phyloP scores from a whole-genome alignment of 2,329 filamentous ascomycete species.

The Colletotrichum musae region DNA sequence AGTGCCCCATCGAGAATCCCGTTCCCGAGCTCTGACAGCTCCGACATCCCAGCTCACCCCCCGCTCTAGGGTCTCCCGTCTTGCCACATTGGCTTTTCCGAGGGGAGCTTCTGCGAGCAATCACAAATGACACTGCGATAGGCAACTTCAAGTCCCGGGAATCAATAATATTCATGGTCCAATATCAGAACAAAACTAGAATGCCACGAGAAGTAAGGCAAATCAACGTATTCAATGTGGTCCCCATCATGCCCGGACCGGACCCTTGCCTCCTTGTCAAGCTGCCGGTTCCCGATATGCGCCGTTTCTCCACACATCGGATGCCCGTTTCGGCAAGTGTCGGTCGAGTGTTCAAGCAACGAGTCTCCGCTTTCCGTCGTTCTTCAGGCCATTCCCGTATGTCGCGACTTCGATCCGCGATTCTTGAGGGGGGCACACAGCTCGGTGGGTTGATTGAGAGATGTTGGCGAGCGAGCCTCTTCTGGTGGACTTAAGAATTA shows the following conservation, averaged over 20 bases:
- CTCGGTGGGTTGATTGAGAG: slow-evolving; percentile 15
- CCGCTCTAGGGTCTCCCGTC: too few species aligned
- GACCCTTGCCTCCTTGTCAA: not conserved
- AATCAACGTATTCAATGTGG: slow-evolving; percentile 8
- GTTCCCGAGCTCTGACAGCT: too few species aligned
- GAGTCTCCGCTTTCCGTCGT: slow-evolving; percentile 10
- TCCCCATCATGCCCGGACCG: slow-evolving; percentile 13
- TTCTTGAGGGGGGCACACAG: slow-evolving; percentile 36
- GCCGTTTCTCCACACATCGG: slow-evolving; percentile 7
- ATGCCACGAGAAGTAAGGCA: slow-evolving; percentile 18
- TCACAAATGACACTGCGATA: too few species aligned
- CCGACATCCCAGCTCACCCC: too few species aligned
- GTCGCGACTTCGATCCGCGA: slow-evolving; percentile 22
- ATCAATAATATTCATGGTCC: slow-evolving; percentile 26
- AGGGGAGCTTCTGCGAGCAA: too few species aligned
- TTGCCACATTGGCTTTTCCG: too few species aligned
- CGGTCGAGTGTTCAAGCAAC: slow-evolving; percentile 14
- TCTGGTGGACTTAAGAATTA: slow-evolving; percentile 7
- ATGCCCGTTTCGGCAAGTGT: slow-evolving; percentile 1
- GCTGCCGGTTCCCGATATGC: not conserved
- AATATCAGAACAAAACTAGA: slow-evolving; percentile 30
- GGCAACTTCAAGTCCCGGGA: slow-evolving; percentile 10
- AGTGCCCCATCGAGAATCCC: too few species aligned
- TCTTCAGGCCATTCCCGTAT: slow-evolving; percentile 24
- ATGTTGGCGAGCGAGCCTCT: slow-evolving; percentile 34